phyloP scores from a whole-genome alignment of 2,329 filamentous ascomycete genomes.

The Penicillium sp. region DNA sequence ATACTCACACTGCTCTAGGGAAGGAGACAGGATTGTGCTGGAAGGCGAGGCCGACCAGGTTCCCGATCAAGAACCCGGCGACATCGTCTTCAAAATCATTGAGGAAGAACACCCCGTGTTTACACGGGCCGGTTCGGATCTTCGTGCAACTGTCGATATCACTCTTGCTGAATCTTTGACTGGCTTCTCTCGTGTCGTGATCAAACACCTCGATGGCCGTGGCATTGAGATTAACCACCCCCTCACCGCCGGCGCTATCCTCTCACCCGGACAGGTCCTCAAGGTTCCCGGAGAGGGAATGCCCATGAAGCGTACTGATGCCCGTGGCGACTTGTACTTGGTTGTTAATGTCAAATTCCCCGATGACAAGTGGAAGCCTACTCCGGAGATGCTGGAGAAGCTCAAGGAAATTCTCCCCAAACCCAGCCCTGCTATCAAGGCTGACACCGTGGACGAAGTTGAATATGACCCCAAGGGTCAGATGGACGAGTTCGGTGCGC shows the following conservation, averaged over 20 bases:
- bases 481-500: slow-evolving; percentile 64
- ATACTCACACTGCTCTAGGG: slow-evolving; percentile 35
- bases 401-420: slow-evolving; percentile 73
- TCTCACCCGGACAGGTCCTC: slow-evolving; percentile 79
- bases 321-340: slow-evolving; percentile 82
- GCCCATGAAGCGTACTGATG: slow-evolving; percentile 83
- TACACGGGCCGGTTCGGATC: slow-evolving; percentile 75
- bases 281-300: slow-evolving; percentile 90
- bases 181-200: slow-evolving; percentile 84
- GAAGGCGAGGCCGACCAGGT: slow-evolving; percentile 92
- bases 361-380: slow-evolving; percentile 74
- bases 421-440: slow-evolving; percentile 59
- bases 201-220: slow-evolving; percentile 90
- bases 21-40: slow-evolving; percentile 85
- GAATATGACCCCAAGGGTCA: slow-evolving; percentile 79
- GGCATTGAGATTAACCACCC: slow-evolving; percentile 79
- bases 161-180: slow-evolving; percentile 79
- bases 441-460: slow-evolving; percentile 80
- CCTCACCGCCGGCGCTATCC: slow-evolving; percentile 71
- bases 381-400: slow-evolving; percentile 66
- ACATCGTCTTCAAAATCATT: slow-evolving; percentile 84
- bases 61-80: slow-evolving; percentile 83
- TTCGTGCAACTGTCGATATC: slow-evolving; percentile 77
- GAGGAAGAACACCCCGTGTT: slow-evolving; percentile 82
- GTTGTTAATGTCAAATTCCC: slow-evolving; percentile 85